Evolutionary conservation across 495 filamentous ascomycete genomes (phyloP).

Genomic region (Mycothermus thermophilus): DNA sequence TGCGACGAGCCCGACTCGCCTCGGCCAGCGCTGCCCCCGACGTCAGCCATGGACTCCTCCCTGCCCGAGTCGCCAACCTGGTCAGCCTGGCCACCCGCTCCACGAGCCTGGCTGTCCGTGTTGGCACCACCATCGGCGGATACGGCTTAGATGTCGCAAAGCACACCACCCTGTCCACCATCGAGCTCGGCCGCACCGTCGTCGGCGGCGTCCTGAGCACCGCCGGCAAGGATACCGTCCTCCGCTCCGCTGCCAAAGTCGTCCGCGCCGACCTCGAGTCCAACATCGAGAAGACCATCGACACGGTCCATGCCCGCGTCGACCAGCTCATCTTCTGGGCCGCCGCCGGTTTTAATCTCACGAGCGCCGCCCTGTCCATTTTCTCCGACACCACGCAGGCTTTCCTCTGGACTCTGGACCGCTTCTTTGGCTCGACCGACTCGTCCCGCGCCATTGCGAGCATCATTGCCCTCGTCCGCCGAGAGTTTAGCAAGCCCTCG

Average conservation of each 20-base stretch:
- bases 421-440: conserved; percentile 64
- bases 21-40: too few relatives aligned
- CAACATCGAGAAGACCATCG: conserved; percentile 48
- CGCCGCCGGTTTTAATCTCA: conserved; percentile 55
- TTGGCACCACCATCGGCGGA: conserved; percentile 53
- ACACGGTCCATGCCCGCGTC: conserved; percentile 47
- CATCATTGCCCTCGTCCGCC: conserved; percentile 58
- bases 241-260: conserved; percentile 38
- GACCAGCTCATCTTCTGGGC: conserved; percentile 54
- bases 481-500: conserved; percentile 55
- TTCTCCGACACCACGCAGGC: conserved; percentile 50
- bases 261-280: conserved; percentile 48
- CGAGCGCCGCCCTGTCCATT: conserved; percentile 47
- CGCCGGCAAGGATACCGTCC: conserved; percentile 54
- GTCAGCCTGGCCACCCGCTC: conserved; percentile 57
- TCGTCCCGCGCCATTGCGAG: conserved; percentile 68
- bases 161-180: conserved; percentile 51
- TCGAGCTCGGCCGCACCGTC: conserved; percentile 53
- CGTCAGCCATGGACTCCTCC: conserved; percentile 48
- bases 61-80: conserved; percentile 49
- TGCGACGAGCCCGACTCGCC: too few relatives aligned
- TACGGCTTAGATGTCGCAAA: conserved; percentile 52
- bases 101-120: conserved; percentile 53
- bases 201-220: conserved; percentile 53
- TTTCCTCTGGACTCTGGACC: conserved; percentile 53